Evolutionary conservation across 2,329 filamentous ascomycete genomes (phyloP), one percentile per base, ranked within the genome.

Genomic region (Colletotrichum brevisporum): DNA sequence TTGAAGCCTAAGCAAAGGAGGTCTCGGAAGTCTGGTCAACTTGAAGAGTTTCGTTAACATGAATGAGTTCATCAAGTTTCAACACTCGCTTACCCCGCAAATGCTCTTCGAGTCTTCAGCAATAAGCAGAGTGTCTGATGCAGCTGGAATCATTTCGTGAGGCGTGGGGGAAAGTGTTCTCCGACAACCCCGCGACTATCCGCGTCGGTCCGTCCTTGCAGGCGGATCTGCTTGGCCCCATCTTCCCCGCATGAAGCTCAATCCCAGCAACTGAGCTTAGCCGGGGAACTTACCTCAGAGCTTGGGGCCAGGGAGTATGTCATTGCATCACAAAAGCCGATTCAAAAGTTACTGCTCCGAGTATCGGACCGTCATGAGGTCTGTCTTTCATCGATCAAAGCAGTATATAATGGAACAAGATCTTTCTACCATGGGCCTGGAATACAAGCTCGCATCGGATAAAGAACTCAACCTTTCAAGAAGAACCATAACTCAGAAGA

Each of bases 131-230:
- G 1, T 31, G 50, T 16, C 8, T 31, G 45, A 50, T 15, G 56
- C 10, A 31, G 45, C 21, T 45, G 21, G 36, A 21, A 18, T 45
- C 27, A 41, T 21, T 47, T 13, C 18, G 31, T 9, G 8, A 24
- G n/a, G n/a, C 6, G 16, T 5, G 18, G 51, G 36, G 45, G n/a
- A 13, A 31, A 16, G 6, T 27, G 18, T 45, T 18, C 36, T 31
- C 53, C 27, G 53, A 16, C 53, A 12, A 6, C 21, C 21, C 56
- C 63, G 63, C n/a, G 36, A 48, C n/a, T 67, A 67, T 67, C 63
- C 63, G 63, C 31, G 63, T 52, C 63, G 56, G 56, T 61, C 63
- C 63, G 56, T 21, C n/a, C 45, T 51, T 18, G 56, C 56, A 50
- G 31, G 55, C 18, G n/a, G n/a, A 21, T 16, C 47, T 50, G 2